Evolutionary conservation across 225 moss, liverwort and hornwort species (phyloP).

Genomic region (Thuidium tamariscinum): DNA sequence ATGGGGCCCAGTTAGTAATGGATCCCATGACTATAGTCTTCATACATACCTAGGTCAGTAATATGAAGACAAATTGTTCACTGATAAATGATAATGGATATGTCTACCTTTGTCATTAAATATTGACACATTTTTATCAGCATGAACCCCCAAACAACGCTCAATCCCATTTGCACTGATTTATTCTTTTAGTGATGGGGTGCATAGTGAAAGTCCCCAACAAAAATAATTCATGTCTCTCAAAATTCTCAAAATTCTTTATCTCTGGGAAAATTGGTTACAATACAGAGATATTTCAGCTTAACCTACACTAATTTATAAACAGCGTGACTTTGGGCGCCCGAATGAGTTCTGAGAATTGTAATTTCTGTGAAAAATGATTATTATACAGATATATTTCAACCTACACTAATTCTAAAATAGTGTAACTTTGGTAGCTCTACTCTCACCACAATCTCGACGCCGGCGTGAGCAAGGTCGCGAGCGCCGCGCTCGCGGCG

Average conservation of each 20-base stretch:
- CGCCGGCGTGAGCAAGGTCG: not conserved
- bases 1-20: no score
- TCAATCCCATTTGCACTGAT: rapidly evolving
- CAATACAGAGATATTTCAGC: not conserved
- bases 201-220: not conserved
- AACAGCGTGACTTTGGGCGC: not conserved
- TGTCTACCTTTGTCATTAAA: not conserved
- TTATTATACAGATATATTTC: no score
- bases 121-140: not conserved
- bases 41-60: no score
- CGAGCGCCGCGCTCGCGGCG: not conserved
- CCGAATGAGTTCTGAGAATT: no score
- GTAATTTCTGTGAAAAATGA: not conserved
- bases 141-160: not conserved
- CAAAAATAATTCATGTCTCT: not conserved
- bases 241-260: not conserved
- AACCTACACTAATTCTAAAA: not conserved
- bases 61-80: not conserved
- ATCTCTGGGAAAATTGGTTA: not conserved
- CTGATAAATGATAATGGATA: no score
- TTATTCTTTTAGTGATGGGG: not conserved
- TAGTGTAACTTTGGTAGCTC: not conserved
- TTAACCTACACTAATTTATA: not conserved
- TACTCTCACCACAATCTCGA: not conserved
- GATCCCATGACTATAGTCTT: no score